Percentiles rank a stretch among this genome's conserved stretches.
Evolutionary conservation across 2,329 filamentous ascomycete genomes (phyloP).

Genomic region (Byssoonygena ceratinophila): DNA sequence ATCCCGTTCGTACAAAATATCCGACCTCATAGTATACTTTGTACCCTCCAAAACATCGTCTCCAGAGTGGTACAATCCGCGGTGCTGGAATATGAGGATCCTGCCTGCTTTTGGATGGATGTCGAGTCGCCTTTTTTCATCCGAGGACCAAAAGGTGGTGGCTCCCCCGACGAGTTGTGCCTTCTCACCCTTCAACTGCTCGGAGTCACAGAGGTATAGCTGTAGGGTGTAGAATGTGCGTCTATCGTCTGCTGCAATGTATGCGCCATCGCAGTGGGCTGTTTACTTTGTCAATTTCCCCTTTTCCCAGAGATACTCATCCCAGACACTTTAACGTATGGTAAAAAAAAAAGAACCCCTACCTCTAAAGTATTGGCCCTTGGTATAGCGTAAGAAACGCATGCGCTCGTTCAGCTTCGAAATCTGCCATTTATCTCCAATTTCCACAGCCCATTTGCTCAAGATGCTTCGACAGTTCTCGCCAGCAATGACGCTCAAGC

Average conservation of each 20-base stretch:
- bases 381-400: constrained; percentile 62
- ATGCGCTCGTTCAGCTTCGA: constrained; percentile 55
- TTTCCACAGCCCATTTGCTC: neutral
- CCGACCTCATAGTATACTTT: constrained; percentile 32
- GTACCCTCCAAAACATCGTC: constrained; percentile 45
- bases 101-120: constrained; percentile 43
- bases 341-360: no score
- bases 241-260: constrained; percentile 40
- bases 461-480: neutral
- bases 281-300: constrained; percentile 9
- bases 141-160: constrained; percentile 39
- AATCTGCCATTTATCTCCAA: neutral
- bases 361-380: constrained; percentile 61
- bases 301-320: no score
- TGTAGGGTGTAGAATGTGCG: constrained; percentile 47
- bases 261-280: constrained; percentile 59
- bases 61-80: constrained; percentile 43
- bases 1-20: constrained; percentile 8
- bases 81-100: constrained; percentile 48
- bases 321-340: no score
- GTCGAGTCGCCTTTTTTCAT: constrained; percentile 28
- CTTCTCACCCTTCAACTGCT: constrained; percentile 16
- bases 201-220: constrained; percentile 44
- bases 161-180: constrained; percentile 38
- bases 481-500: constrained; percentile 28